Base-by-base conservation (phyloP, 768 basidiomycete species). In the Punctularia strigosozonata region DNA sequence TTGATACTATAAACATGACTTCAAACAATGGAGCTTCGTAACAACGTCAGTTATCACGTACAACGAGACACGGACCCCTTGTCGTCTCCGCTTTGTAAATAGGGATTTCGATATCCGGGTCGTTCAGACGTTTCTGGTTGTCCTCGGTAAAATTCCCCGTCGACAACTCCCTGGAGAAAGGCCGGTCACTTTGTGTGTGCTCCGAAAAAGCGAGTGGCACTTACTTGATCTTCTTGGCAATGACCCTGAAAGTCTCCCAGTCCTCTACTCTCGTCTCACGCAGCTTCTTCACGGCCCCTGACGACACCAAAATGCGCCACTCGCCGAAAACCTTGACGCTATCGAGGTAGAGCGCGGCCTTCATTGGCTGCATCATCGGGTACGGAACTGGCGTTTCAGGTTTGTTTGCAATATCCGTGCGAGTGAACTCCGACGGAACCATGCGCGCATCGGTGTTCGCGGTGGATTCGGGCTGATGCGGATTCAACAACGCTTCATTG, bases 21-120 rank as follows among this genome's bases (percentile, higher is more conserved):
- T n/a, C n/a, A n/a, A n/a, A n/a, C n/a, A n/a, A n/a, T n/a, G n/a
- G n/a, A n/a, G n/a, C n/a, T n/a, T n/a, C n/a, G n/a, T n/a, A n/a
- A n/a, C n/a, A n/a, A n/a, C n/a, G n/a, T n/a, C n/a, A n/a, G n/a
- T n/a, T n/a, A n/a, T n/a, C n/a, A 36, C 48, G 10, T 34, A 55
- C 54, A 25, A 55, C 50, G 2, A 55, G 46, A 1, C 54, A 41
- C 2, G 49, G 43, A 38, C 54, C 53, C 6, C 69, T 60, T 35
- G 62, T 68, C 48, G 81, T 74, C 51, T 79, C 80, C 0, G 81
- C 81, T 49, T 81, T 77, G 38, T 67, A 82, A 7, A 83, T 66
- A 0, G 80, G 76, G 3, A 82, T 54, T 1, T 68, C 67, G 13
- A 54, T 52, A 10, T 60, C 56, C 1, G 52, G 37, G 0, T 65